phyloP scores from a whole-genome alignment of 768 basidiomycete genomes.

The Paxillus ammoniavirescens region DNA sequence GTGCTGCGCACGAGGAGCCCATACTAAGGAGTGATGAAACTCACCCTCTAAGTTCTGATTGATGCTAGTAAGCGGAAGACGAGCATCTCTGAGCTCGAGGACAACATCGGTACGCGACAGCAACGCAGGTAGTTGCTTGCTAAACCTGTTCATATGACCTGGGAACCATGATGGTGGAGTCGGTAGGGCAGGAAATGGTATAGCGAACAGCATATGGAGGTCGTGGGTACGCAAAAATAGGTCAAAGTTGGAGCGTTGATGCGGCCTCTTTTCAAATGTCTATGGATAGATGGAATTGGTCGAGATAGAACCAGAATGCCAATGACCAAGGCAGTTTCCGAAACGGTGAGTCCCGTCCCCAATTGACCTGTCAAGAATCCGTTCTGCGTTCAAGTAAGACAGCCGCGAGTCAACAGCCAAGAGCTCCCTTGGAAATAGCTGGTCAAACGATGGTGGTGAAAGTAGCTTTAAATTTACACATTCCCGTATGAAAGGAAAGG shows the following conservation, averaged over 20 bases:
- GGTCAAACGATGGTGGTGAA: neutral
- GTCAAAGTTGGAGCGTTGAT: conserved; percentile 5
- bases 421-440: too few relatives aligned
- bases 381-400: neutral
- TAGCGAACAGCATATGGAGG: conserved; percentile 30
- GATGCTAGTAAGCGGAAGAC: conserved; percentile 91
- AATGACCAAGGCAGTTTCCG: conserved; percentile 1
- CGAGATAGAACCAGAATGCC: neutral
- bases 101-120: conserved; percentile 86
- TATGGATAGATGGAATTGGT: neutral
- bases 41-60: conserved; percentile 86
- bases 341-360: conserved; percentile 3
- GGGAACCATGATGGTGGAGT: conserved; percentile 91
- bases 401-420: neutral
- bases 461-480: neutral
- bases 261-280: conserved; percentile 1
- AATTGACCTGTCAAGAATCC: too few relatives aligned
- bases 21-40: conserved; percentile 15
- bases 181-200: conserved; percentile 53
- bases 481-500: neutral
- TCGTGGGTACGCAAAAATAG: conserved; percentile 7
- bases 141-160: conserved; percentile 92
- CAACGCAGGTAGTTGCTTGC: conserved; percentile 69
- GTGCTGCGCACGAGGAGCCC: neutral
- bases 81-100: conserved; percentile 90